Percentiles rank a stretch among this genome's conserved stretches.
These are phyloP conservation scores for Colletotrichum tamarilloi DNA, from an alignment of 2,329 filamentous ascomycete genomes.

Conservation along the genomic window DNA sequence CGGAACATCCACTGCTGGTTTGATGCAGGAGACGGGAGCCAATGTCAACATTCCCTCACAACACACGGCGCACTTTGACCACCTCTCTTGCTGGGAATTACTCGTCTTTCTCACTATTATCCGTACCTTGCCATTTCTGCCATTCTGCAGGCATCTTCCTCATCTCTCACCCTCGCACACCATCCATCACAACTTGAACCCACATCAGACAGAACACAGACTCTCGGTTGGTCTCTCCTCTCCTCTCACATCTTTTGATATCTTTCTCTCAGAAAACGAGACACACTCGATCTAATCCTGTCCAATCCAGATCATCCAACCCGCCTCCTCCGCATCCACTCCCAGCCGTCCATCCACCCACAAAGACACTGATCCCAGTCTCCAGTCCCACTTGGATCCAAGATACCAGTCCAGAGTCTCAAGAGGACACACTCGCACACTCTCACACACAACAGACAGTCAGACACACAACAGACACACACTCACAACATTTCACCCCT, in stretches of 20 bases:
- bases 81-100: constrained; percentile 3
- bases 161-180: constrained; percentile 42
- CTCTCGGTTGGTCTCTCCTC: neutral
- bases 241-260: constrained; percentile 5
- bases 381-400: constrained; percentile 4
- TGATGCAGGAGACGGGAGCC: constrained; percentile 14
- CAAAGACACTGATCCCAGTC: neutral
- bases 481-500: constrained; percentile 19
- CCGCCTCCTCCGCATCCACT: constrained; percentile 39
- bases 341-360: constrained; percentile 16
- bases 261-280: constrained; percentile 34
- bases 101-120: neutral
- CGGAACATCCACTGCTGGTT: constrained; percentile 19
- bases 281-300: constrained; percentile 40
- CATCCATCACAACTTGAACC: neutral
- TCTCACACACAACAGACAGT: neutral
- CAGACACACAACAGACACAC: constrained; percentile 23
- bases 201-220: neutral
- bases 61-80: constrained; percentile 9
- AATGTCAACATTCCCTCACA: constrained; percentile 33
- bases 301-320: constrained; percentile 33
- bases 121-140: too few relatives aligned
- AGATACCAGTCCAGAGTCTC: constrained; percentile 37
- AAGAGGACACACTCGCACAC: neutral
- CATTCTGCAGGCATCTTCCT: constrained; percentile 5